Evolutionary conservation across 495 filamentous ascomycete species (phyloP), one percentile per base, ranked within the genome.

Genomic region (Sphaerosporella brunnea): DNA sequence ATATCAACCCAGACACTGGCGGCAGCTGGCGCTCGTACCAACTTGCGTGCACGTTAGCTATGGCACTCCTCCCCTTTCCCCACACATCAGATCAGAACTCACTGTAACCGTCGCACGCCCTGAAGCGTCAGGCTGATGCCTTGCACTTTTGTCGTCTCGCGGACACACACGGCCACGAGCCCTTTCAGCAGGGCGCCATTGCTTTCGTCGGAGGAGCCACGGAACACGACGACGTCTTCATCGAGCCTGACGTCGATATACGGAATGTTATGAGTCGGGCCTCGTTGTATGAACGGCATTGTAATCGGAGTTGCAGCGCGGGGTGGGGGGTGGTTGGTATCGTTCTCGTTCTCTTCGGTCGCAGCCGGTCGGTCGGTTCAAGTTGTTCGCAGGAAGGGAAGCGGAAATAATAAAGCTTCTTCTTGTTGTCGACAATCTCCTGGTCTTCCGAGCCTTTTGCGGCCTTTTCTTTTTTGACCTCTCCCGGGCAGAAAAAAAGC

Each of bases 201-300:
- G 25, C 84, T 78, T 59, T 92, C 84, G 51, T 79, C 68, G 42
- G 81, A 75, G 50, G 63, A 69, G 35, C 84, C 84, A 18, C 82
- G 79, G 34, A 93, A 77, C 10, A 90, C 74, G 45, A 88, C 71
- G 34, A 86, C 78, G 50, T 83, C 78, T 50, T 82, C 74, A 18
- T 87, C 80, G 47, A 86, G 72, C 18, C 84, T 92, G 53, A 61
- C 61, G 26, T 61, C 58, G 23, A 54, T 53, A 39, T 56, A 60
- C 13, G 56, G 50, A 44, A 60, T 53, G 13, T 57, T 51, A 43
- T 60, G 57, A 21, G 51, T 60, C 23, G 52, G 53, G 28, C 44
- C 51, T 24, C 51, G 48, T 23, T 55, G 51, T 36, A 59, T 44
- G 37, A 59, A 49, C 48, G 48, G 55, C 56, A 59, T 59, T 26